Percentiles rank a stretch among this genome's conserved stretches.
Conservation (phyloP, 169 alveolate species). For the Amoebophrya sp. region DNA sequence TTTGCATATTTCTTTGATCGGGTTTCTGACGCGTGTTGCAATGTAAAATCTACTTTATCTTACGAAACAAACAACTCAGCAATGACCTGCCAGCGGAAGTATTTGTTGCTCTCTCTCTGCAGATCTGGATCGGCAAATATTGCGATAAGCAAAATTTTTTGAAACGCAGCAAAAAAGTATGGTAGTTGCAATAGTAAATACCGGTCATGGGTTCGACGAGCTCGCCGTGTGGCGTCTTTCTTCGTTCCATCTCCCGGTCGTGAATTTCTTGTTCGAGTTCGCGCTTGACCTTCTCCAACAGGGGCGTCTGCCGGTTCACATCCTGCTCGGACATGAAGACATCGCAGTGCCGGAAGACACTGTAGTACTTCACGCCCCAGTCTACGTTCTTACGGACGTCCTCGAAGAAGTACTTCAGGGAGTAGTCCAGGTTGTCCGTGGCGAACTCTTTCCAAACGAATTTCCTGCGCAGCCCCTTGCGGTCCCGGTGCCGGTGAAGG, state of each 20-base stretch:
- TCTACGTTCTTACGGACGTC: not conserved
- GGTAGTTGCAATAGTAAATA: no score
- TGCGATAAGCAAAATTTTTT: no score
- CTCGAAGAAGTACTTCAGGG: conserved; percentile 4
- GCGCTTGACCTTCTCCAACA: not conserved
- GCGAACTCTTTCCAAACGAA: not conserved
- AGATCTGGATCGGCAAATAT: no score
- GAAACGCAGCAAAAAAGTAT: no score
- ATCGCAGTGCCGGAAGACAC: not conserved
- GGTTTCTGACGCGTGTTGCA: no score
- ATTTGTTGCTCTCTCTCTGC: no score
- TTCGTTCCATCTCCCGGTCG: not conserved
- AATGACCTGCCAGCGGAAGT: no score
- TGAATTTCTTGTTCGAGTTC: not conserved
- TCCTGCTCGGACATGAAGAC: not conserved
- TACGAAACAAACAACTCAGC: no score
- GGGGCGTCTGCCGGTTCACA: not conserved
- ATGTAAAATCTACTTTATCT: no score
- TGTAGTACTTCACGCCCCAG: not conserved
- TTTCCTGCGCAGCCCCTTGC: not conserved
- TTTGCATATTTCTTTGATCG: no score
- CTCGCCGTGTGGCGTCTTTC: not conserved
- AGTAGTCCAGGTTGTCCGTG: conserved; percentile 8
- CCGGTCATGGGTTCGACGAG: not conserved
- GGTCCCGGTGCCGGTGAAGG: not conserved